These are phyloP conservation scores for Paraphaeosphaeria minitans DNA, from an alignment of 2,329 filamentous ascomycete species.

Conservation along the genomic window DNA sequence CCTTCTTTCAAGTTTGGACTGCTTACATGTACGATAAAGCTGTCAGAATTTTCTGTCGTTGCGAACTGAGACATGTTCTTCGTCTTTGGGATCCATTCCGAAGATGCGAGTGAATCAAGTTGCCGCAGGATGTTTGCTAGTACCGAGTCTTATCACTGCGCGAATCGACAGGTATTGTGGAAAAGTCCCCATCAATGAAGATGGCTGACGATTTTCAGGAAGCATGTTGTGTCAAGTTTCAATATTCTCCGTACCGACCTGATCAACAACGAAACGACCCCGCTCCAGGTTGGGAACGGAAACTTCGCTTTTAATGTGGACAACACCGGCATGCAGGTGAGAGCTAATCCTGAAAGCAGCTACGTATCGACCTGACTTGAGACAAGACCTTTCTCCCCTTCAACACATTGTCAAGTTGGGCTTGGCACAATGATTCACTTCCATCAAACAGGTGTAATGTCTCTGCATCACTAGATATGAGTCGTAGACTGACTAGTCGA, in stretches of 20 bases:
- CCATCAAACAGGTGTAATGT: slow-evolving; percentile 37
- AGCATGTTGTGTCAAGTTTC: slow-evolving; percentile 43
- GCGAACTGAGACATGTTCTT: neutral
- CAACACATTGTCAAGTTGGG: slow-evolving; percentile 52
- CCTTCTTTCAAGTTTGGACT: neutral
- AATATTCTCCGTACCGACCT: slow-evolving; percentile 56
- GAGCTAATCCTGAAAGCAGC: too few relatives aligned
- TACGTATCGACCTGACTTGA: neutral
- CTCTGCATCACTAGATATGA: neutral
- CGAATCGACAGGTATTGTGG: slow-evolving; percentile 28
- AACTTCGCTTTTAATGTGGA: slow-evolving; percentile 56
- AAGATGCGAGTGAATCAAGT: neutral
- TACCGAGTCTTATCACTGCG: slow-evolving; percentile 1
- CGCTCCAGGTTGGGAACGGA: slow-evolving; percentile 57
- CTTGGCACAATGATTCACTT: slow-evolving; percentile 54
- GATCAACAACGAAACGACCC: slow-evolving; percentile 53
- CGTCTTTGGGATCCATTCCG: neutral
- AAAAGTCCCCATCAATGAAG: slow-evolving; percentile 20
- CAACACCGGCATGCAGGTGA: slow-evolving; percentile 50
- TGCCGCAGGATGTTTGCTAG: slow-evolving; percentile 1
- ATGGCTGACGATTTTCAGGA: neutral
- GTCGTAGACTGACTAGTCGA: neutral
- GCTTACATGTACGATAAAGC: neutral
- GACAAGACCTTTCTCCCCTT: slow-evolving; percentile 50
- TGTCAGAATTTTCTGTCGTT: neutral